Percentiles rank a stretch among this genome's conserved stretches.
These are phyloP conservation scores for Medicago lupulina DNA, from an alignment of 306 rosid genomes.

Conservation along the genomic window DNA sequence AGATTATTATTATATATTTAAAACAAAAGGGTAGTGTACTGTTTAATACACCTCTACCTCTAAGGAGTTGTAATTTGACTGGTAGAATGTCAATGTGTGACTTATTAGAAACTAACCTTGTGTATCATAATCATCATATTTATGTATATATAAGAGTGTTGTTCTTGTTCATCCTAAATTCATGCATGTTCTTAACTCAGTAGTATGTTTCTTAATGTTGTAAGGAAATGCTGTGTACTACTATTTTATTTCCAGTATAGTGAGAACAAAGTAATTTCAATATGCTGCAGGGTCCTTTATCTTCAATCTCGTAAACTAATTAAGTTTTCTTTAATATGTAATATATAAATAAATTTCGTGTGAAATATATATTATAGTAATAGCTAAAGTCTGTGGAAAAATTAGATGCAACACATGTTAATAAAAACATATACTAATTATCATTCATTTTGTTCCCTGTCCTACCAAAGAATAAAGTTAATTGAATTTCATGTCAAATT, in stretches of 20 bases:
- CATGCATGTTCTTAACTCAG: neutral
- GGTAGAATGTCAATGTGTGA: slow-evolving; percentile 20
- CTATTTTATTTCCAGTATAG: slow-evolving; percentile 25
- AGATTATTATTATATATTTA: neutral
- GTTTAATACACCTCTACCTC: slow-evolving; percentile 26
- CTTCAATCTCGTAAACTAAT: slow-evolving; percentile 5
- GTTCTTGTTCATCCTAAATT: slow-evolving; percentile 32
- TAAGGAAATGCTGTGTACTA: slow-evolving; percentile 1
- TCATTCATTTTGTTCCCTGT: slow-evolving; percentile 28
- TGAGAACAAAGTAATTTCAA: neutral
- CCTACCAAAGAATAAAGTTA: slow-evolving; percentile 6
- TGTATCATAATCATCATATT: slow-evolving; percentile 24
- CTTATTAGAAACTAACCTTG: slow-evolving; percentile 42
- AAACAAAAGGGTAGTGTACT: slow-evolving; percentile 34
- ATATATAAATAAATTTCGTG: neutral
- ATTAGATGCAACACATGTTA: neutral
- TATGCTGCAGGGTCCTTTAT: slow-evolving; percentile 18
- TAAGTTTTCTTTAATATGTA: slow-evolving; percentile 16
- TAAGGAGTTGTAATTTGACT: slow-evolving; percentile 29
- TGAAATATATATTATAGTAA: neutral
- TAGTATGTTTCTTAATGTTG: slow-evolving; percentile 31
- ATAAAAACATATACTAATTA: neutral
- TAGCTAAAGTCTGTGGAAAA: neutral
- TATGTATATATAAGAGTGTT: slow-evolving; percentile 36
- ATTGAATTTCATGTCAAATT: neutral